Percentiles rank a stretch among this genome's conserved stretches.
Conservation (phyloP, 345 rosid genomes). For the rapeseed (Brassica napus) region DNA sequence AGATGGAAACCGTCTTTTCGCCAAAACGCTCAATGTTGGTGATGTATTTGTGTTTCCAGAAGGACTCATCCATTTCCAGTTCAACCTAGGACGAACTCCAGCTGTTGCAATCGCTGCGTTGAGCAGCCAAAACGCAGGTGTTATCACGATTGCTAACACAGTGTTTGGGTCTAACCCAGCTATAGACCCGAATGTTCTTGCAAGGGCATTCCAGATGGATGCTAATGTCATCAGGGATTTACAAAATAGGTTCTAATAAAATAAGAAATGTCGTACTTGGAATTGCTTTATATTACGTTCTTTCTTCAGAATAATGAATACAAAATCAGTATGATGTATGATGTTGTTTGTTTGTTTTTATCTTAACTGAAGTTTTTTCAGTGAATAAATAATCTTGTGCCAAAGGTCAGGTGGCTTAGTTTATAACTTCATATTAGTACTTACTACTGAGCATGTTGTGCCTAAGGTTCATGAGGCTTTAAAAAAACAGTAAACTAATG, state of each 20-base stretch:
- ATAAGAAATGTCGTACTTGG: background rate
- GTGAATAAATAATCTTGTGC: background rate
- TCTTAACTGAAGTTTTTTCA: background rate
- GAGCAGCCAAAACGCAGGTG: slow-evolving; percentile 36
- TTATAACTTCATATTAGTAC: background rate
- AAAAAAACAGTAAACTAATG: background rate
- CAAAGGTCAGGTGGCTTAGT: background rate
- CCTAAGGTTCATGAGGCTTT: background rate
- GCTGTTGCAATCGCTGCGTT: slow-evolving; percentile 37
- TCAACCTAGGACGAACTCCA: slow-evolving; percentile 35
- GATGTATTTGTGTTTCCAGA: slow-evolving; percentile 38
- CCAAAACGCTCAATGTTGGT: slow-evolving; percentile 24
- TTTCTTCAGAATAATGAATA: slow-evolving; percentile 7
- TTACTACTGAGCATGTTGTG: background rate
- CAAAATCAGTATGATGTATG: slow-evolving; percentile 14
- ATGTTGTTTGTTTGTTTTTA: background rate
- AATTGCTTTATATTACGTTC: background rate
- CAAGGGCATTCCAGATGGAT: slow-evolving; percentile 30
- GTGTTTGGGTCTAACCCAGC: slow-evolving; percentile 35
- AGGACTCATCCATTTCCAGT: slow-evolving; percentile 46
- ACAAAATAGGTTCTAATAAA: slow-evolving; percentile 21
- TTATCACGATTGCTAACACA: slow-evolving; percentile 32
- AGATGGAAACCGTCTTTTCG: slow-evolving; percentile 35
- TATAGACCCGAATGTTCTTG: slow-evolving; percentile 30
- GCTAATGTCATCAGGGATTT: slow-evolving; percentile 18